These are phyloP conservation scores for Starmera amethionina DNA, from an alignment of 805 yeast genomes.

Conservation along the genomic window DNA sequence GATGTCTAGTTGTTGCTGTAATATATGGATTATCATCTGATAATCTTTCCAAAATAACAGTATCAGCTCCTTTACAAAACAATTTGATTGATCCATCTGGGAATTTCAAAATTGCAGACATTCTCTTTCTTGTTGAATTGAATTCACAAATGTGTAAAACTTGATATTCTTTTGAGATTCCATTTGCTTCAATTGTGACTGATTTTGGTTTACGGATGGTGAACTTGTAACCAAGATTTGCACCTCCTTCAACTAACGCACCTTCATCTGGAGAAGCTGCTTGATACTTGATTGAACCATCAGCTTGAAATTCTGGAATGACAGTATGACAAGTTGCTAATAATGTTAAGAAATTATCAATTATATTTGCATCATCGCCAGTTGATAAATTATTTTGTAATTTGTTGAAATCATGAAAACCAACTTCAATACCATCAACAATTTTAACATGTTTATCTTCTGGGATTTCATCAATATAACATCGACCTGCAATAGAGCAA, in stretches of 20 bases:
- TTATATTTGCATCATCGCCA: constrained; percentile 33
- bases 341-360: constrained; percentile 72
- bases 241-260: constrained; percentile 95
- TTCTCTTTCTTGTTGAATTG: constrained; percentile 94
- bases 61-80: constrained; percentile 96
- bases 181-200: constrained; percentile 51
- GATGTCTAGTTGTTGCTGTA: constrained; percentile 70
- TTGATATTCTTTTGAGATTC: constrained; percentile 52
- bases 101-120: constrained; percentile 90
- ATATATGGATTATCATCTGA: constrained; percentile 67
- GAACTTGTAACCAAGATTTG: constrained; percentile 77
- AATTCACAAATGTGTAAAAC: constrained; percentile 89
- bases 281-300: constrained; percentile 75
- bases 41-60: constrained; percentile 84
- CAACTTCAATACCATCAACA: constrained; percentile 74
- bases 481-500: constrained; percentile 85
- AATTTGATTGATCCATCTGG: constrained; percentile 88
- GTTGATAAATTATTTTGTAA: constrained; percentile 40
- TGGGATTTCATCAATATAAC: constrained; percentile 82
- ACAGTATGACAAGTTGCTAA: constrained; percentile 95
- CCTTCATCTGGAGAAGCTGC: constrained; percentile 99
- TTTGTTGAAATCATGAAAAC: constrained; percentile 63
- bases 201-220: constrained; percentile 77
- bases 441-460: constrained; percentile 73
- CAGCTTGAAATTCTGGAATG: constrained; percentile 72